Evolutionary conservation across 345 rosid genomes (phyloP), one percentile per base, ranked within the genome.

Genomic region (Zanthoxylum bungeanum): DNA sequence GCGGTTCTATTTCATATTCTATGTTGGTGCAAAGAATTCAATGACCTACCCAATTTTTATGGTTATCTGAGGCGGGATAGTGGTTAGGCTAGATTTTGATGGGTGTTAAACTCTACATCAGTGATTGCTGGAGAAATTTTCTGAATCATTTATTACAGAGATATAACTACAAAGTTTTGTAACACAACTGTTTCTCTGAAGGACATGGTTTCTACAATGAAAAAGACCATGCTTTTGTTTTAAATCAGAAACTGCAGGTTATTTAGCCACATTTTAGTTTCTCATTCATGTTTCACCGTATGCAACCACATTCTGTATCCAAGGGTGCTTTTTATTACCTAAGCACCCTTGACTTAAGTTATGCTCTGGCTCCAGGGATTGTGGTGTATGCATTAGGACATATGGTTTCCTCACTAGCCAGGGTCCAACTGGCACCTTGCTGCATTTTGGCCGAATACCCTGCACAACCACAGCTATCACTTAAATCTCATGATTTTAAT

Each of bases 401-500:
- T 92, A 97, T 51, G 93, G 91, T 66, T 75, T 90, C 79, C 80
- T 85, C 71, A 85, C 77, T 12, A n/a, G n/a, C n/a, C 82, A 73
- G 7, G 97, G 91, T 44, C 97, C 93, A 9, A 75, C 22, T 1
- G 89, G 92, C 59, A 87, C 84, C 80, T 85, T 88, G 73, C 51
- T 64, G 21, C 79, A 33, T 75, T 88, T 90, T 27, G 93, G 99
- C 52, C 91, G 79, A 69, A 95, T 87, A 70, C 89, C 98, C 96
- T 95, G 88, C 81, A 52, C 17, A 14, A 71, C 17, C 25, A 68
- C 11, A 21, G 55, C 5, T 11, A 59, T 4, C 3, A 8, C 39
- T 58, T 56, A 21, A 57, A 56, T n/a, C n/a, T n/a, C n/a, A n/a
- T n/a, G n/a, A n/a, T n/a, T n/a, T n/a, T n/a, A n/a, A n/a, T n/a